These are phyloP conservation scores for Tuber microsphaerosporum DNA, from an alignment of 495 filamentous ascomycete genomes.

Conservation along the genomic window DNA sequence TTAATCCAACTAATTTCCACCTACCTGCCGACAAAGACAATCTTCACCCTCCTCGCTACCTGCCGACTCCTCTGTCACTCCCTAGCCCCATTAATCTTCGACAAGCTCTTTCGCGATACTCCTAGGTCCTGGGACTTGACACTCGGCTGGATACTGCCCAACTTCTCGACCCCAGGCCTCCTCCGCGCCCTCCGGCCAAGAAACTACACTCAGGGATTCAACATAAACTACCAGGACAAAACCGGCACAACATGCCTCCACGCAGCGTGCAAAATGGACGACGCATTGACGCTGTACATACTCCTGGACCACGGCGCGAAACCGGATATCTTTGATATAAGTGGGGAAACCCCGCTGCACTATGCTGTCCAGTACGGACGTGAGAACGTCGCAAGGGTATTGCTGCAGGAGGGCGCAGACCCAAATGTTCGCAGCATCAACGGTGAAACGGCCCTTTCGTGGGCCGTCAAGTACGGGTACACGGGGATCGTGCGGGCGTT, in stretches of 20 bases:
- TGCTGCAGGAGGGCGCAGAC: background rate
- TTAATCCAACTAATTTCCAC: background rate
- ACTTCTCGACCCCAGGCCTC: background rate
- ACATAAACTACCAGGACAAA: background rate
- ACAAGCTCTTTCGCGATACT: background rate
- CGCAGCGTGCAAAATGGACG: background rate
- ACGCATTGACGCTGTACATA: background rate
- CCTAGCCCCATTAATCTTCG: background rate
- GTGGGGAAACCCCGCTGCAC: slow-evolving; percentile 6
- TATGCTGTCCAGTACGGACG: slow-evolving; percentile 15
- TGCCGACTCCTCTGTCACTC: background rate
- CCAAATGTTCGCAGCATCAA: background rate
- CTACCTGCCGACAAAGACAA: background rate
- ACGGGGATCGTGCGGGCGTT: background rate
- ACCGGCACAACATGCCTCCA: background rate
- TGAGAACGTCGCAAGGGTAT: background rate
- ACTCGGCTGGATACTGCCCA: background rate
- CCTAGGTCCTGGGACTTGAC: background rate
- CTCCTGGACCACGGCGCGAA: slow-evolving; percentile 9
- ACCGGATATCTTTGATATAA: background rate
- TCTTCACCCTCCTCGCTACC: background rate
- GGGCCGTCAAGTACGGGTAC: slow-evolving; percentile 1
- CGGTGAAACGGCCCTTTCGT: background rate
- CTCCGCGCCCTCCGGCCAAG: background rate
- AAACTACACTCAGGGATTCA: background rate